Conservation (phyloP, 2,329 filamentous ascomycete genomes). For the Zalaria obscura region DNA sequence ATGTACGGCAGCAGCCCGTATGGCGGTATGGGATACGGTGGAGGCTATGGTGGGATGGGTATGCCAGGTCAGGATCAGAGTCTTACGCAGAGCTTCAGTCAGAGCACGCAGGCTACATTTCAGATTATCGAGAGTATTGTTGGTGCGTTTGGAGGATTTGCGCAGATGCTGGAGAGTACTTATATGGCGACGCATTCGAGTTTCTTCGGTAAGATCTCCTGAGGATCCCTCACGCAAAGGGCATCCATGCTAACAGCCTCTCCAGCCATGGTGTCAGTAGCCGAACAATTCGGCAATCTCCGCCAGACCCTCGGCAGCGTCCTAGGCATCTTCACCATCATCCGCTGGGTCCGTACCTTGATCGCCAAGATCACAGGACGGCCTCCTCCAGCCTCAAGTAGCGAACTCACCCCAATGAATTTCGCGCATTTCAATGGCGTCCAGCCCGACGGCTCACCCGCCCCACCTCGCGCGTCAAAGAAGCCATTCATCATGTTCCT, state of each 20-base stretch:
- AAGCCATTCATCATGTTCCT: conserved; percentile 97
- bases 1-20: conserved; percentile 16
- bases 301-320: conserved; percentile 87
- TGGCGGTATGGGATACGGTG: conserved; percentile 17
- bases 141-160: conserved; percentile 89
- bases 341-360: conserved; percentile 86
- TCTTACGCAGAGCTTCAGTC: conserved; percentile 86
- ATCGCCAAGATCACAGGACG: conserved; percentile 88
- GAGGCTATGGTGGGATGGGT: conserved; percentile 21
- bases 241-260: neutral
- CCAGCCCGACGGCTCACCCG: conserved; percentile 52
- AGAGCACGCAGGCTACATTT: conserved; percentile 91
- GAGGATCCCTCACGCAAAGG: too few species aligned
- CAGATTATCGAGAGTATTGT: conserved; percentile 98
- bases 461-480: conserved; percentile 63
- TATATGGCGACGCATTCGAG: conserved; percentile 99
- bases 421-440: conserved; percentile 63
- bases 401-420: conserved; percentile 72
- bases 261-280: conserved; percentile 90
- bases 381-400: conserved; percentile 76
- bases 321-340: conserved; percentile 85
- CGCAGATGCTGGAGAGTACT: conserved; percentile 98
- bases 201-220: conserved; percentile 66
- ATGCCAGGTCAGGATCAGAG: conserved; percentile 81
- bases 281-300: conserved; percentile 89